phyloP scores from a whole-genome alignment of 1,284 basidiomycete species.

The Mycosarcoma mackinlayi region DNA sequence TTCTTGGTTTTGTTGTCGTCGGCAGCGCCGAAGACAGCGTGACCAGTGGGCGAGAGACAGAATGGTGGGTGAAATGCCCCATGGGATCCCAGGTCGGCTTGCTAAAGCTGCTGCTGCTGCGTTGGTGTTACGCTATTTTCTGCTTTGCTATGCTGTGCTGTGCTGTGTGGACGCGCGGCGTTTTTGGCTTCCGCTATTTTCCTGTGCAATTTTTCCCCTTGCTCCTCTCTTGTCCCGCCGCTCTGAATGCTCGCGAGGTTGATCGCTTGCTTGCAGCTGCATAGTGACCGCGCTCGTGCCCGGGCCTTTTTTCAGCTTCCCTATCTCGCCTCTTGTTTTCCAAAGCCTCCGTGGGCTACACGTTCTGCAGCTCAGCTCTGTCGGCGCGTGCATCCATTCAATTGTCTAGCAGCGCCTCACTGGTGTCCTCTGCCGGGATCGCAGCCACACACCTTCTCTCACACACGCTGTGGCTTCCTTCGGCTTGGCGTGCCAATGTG shows the following conservation, averaged over 20 bases:
- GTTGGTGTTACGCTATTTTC: neutral
- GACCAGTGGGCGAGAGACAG: too few relatives aligned
- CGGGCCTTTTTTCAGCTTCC: neutral
- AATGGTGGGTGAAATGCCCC: too few relatives aligned
- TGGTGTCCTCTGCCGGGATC: too few relatives aligned
- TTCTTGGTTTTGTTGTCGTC: too few relatives aligned
- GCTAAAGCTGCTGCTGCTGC: neutral
- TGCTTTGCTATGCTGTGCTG: neutral
- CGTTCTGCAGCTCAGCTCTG: slow-evolving; percentile 1
- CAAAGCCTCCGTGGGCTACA: slow-evolving; percentile 1
- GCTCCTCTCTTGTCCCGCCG: neutral
- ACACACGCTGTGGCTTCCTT: too few relatives aligned
- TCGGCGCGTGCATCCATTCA: neutral
- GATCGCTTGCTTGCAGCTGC: neutral
- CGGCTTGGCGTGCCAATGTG: too few relatives aligned
- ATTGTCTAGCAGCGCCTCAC: too few relatives aligned
- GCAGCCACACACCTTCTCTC: too few relatives aligned
- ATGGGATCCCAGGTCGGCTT: too few relatives aligned
- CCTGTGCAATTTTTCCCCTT: neutral
- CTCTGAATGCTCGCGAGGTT: too few relatives aligned
- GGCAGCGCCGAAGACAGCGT: too few relatives aligned
- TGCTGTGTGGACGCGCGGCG: neutral
- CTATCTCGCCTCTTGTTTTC: neutral
- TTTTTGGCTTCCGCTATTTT: neutral
- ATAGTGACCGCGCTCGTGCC: slow-evolving; percentile 1